These are phyloP conservation scores for Cenchrus americanus DNA, from an alignment of 176 grass and related monocot species.

Conservation along the genomic window DNA sequence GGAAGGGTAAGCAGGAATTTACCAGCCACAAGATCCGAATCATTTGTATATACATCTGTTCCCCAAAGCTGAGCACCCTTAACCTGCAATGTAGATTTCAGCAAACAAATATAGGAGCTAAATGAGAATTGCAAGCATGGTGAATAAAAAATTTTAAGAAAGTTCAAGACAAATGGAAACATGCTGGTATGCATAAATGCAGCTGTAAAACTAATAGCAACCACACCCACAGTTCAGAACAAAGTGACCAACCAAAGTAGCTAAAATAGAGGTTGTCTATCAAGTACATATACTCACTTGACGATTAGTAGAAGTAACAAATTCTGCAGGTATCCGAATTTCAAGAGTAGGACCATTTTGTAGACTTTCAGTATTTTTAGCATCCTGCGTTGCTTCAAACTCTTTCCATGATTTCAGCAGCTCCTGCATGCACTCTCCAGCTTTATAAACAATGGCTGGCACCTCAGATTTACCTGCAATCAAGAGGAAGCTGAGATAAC, in stretches of 20 bases:
- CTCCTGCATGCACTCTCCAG: slow-evolving; percentile 96
- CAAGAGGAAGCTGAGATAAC: slow-evolving; percentile 23
- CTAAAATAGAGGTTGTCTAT: background rate
- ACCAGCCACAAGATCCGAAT: slow-evolving; percentile 99
- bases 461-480: slow-evolving; percentile 71
- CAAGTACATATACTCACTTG: slow-evolving; percentile 58
- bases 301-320: slow-evolving; percentile 87
- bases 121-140: background rate
- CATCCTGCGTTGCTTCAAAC: slow-evolving; percentile 67
- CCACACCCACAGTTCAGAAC: background rate
- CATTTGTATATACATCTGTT: slow-evolving; percentile 90
- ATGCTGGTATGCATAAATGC: background rate
- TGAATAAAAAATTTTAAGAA: background rate
- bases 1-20: slow-evolving; percentile 19
- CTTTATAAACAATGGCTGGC: slow-evolving; percentile 87
- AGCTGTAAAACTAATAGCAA: background rate
- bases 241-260: background rate
- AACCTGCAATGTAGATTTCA: slow-evolving; percentile 60
- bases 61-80: slow-evolving; percentile 99
- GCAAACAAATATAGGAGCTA: slow-evolving; percentile 31
- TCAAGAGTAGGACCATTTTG: slow-evolving; percentile 73
- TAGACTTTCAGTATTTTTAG: slow-evolving; percentile 57
- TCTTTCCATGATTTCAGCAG: slow-evolving; percentile 91
- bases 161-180: background rate
- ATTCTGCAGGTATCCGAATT: slow-evolving; percentile 83